phyloP scores from a whole-genome alignment of 331 rosid species.

The Quercus phellos region DNA sequence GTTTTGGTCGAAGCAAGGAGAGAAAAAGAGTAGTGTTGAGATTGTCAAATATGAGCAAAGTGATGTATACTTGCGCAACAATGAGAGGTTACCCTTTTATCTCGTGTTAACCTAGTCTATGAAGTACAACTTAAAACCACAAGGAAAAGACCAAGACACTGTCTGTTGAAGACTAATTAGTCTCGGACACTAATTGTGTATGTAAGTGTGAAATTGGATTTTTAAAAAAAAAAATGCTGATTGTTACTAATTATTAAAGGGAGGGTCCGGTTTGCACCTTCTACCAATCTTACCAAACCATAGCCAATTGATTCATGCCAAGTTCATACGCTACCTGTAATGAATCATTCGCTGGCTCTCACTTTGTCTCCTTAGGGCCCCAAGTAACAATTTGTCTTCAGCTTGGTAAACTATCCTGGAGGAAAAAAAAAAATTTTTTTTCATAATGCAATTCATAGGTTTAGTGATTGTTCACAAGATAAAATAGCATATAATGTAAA shows the following conservation, averaged over 20 bases:
- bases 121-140: not conserved
- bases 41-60: constrained; percentile 31
- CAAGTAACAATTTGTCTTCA: too few relatives aligned
- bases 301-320: constrained; percentile 25
- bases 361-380: constrained; percentile 29
- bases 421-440: too few relatives aligned
- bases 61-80: constrained; percentile 10
- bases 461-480: too few relatives aligned
- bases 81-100: not conserved
- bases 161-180: not conserved
- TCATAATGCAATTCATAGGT: too few relatives aligned
- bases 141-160: constrained; percentile 4
- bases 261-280: not conserved
- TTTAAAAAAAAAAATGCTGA: not conserved
- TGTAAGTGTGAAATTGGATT: not conserved
- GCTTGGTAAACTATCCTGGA: too few relatives aligned
- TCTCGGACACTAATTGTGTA: constrained; percentile 12
- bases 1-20: not conserved
- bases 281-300: not conserved
- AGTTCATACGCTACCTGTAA: constrained; percentile 19
- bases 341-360: constrained; percentile 31
- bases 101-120: constrained; percentile 15
- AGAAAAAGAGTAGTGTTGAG: constrained; percentile 23
- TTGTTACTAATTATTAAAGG: not conserved
- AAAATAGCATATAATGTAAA: too few relatives aligned